Conservation (phyloP, 2,329 filamentous ascomycete species). For the Aureobasidium namibiae region DNA sequence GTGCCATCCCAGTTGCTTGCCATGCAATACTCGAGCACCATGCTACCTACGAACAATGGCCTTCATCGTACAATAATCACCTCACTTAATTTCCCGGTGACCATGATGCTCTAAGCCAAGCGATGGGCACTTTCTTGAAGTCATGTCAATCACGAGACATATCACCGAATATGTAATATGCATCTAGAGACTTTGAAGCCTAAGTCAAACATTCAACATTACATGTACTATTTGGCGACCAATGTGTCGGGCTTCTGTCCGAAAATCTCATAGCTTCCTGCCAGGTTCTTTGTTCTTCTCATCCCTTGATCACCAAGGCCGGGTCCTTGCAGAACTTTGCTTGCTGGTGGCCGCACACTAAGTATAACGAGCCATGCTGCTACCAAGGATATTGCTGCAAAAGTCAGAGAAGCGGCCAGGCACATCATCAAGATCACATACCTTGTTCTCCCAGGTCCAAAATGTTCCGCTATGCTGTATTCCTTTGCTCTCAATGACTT, state of each 20-base stretch:
- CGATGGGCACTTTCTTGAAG: too few relatives aligned
- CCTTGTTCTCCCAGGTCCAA: conserved; percentile 47
- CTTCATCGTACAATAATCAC: too few relatives aligned
- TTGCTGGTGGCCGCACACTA: background rate
- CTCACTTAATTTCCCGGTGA: background rate
- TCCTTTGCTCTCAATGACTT: conserved; percentile 43
- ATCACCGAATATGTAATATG: background rate
- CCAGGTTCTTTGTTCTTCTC: background rate
- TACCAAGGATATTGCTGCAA: conserved; percentile 24
- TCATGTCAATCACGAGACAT: background rate
- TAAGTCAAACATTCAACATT: background rate
- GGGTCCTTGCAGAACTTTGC: background rate
- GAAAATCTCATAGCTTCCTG: background rate
- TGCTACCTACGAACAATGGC: background rate
- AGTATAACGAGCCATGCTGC: background rate
- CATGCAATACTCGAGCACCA: background rate
- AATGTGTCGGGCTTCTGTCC: background rate
- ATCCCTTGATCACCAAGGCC: background rate
- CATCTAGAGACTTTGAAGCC: background rate
- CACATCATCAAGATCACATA: background rate
- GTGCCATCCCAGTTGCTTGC: background rate
- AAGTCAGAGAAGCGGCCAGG: background rate
- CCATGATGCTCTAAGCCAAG: too few relatives aligned
- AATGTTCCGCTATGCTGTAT: conserved; percentile 46
- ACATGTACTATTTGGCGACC: background rate